These are phyloP conservation scores for Cicer arietinum DNA, from an alignment of 306 rosid genomes.

Conservation along the genomic window DNA sequence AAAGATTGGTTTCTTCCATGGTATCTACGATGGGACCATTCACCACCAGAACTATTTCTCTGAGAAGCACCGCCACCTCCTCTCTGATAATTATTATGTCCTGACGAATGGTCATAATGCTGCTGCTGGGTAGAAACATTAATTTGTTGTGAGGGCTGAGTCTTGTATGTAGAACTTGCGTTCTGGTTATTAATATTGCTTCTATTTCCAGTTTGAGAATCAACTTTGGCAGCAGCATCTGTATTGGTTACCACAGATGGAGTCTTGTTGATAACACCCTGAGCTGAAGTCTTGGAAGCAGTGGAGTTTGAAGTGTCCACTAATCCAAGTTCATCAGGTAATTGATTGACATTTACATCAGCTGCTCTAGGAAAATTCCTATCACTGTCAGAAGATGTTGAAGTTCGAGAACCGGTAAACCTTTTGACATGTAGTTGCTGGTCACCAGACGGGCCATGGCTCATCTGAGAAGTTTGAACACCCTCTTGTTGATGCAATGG, in stretches of 20 bases:
- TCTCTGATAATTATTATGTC: slow-evolving; percentile 66
- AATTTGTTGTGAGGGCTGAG: slow-evolving; percentile 60
- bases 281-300: slow-evolving; percentile 54
- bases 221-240: slow-evolving; percentile 56
- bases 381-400: slow-evolving; percentile 65
- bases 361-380: slow-evolving; percentile 60
- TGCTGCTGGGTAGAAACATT: slow-evolving; percentile 63
- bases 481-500: slow-evolving; percentile 74
- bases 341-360: slow-evolving; percentile 64
- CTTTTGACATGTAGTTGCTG: slow-evolving; percentile 60
- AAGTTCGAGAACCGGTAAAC: slow-evolving; percentile 58
- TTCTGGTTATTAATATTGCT: slow-evolving; percentile 56
- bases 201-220: slow-evolving; percentile 53
- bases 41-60: slow-evolving; percentile 70
- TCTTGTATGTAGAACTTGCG: slow-evolving; percentile 50
- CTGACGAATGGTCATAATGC: slow-evolving; percentile 74
- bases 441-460: slow-evolving; percentile 66
- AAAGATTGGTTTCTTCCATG: slow-evolving; percentile 77
- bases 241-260: slow-evolving; percentile 46
- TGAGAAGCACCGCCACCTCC: slow-evolving; percentile 69
- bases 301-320: slow-evolving; percentile 61
- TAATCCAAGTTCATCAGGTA: slow-evolving; percentile 82
- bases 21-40: slow-evolving; percentile 82
- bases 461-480: slow-evolving; percentile 60
- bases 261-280: slow-evolving; percentile 47